Evolutionary conservation across 108 stramenopile genomes (phyloP).

Genomic region (Pseudonitzschia delicatissima): DNA sequence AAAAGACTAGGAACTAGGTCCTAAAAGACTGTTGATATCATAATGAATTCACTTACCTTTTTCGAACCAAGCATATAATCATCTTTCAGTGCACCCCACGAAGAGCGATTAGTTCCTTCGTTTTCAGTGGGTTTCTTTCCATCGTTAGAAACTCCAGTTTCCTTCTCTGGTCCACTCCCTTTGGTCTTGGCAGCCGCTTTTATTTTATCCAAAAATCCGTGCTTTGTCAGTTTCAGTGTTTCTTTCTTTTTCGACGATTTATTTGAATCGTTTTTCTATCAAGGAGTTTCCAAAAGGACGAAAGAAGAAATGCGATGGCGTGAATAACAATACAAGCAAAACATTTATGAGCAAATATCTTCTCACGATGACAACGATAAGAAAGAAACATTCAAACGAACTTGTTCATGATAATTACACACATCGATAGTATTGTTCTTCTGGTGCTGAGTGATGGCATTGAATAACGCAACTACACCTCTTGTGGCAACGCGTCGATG

Average conservation of each 20-base stretch:
- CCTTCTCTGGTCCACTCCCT: neutral
- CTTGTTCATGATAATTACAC: constrained; percentile 8
- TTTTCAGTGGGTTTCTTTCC: constrained; percentile 4
- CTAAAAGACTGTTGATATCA: too few relatives aligned
- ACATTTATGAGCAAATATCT: neutral
- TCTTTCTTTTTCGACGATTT: constrained; percentile 27
- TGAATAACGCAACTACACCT: constrained; percentile 89
- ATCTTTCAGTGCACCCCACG: constrained; percentile 85
- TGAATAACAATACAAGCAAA: too few relatives aligned
- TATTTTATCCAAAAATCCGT: constrained; percentile 79
- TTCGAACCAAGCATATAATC: constrained; percentile 77
- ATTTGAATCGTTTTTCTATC: constrained; percentile 4
- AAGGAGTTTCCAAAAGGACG: neutral
- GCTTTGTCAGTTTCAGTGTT: constrained; percentile 58
- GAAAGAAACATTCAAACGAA: neutral
- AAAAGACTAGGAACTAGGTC: too few relatives aligned
- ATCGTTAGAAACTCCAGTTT: neutral
- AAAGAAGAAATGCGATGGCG: too few relatives aligned
- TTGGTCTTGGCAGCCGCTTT: constrained; percentile 49
- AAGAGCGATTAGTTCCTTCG: constrained; percentile 13
- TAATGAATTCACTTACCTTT: constrained; percentile 22
- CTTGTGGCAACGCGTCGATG: constrained; percentile 86
- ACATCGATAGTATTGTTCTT: neutral
- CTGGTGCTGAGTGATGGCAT: constrained; percentile 86
- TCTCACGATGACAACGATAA: neutral